phyloP scores from a whole-genome alignment of 2,329 filamentous ascomycete genomes.

The Alternaria ethzedia region DNA sequence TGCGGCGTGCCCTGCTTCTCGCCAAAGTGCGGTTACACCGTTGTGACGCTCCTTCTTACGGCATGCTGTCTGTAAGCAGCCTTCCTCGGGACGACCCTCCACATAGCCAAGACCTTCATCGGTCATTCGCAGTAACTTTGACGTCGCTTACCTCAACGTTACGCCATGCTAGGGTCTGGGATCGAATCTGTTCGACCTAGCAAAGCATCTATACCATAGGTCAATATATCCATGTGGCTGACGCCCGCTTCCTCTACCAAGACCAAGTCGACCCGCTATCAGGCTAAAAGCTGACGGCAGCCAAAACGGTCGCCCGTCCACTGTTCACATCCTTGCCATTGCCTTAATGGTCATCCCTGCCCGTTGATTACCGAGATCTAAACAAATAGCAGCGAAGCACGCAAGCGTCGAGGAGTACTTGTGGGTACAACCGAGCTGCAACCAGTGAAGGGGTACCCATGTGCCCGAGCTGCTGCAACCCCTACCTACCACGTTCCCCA shows the following conservation, averaged over 20 bases:
- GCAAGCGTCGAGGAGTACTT: constrained; percentile 28
- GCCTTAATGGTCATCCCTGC: constrained; percentile 21
- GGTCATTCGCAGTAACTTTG: constrained; percentile 13
- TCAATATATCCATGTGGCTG: constrained; percentile 31
- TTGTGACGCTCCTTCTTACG: not conserved
- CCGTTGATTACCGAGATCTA: constrained; percentile 18
- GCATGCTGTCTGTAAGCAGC: constrained; percentile 33
- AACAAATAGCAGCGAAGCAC: constrained; percentile 28
- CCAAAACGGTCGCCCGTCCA: constrained; percentile 30
- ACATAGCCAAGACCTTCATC: constrained; percentile 12
- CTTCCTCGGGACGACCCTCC: constrained; percentile 37
- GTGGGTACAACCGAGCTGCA: constrained; percentile 30
- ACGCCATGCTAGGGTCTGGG: constrained; percentile 18
- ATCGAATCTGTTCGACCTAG: constrained; percentile 19
- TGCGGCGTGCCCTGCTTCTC: not conserved
- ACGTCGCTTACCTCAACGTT: constrained; percentile 20
- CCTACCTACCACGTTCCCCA: constrained; percentile 38
- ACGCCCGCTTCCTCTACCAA: constrained; percentile 26
- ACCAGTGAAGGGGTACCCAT: constrained; percentile 25
- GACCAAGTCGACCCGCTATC: constrained; percentile 23
- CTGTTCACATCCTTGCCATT: constrained; percentile 24
- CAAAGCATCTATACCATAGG: constrained; percentile 24
- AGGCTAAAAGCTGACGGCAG: constrained; percentile 31
- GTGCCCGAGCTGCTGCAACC: constrained; percentile 15
- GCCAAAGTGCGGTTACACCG: not conserved